Base-by-base conservation (phyloP, 495 filamentous ascomycete species). In the Penicillium desertorum region DNA sequence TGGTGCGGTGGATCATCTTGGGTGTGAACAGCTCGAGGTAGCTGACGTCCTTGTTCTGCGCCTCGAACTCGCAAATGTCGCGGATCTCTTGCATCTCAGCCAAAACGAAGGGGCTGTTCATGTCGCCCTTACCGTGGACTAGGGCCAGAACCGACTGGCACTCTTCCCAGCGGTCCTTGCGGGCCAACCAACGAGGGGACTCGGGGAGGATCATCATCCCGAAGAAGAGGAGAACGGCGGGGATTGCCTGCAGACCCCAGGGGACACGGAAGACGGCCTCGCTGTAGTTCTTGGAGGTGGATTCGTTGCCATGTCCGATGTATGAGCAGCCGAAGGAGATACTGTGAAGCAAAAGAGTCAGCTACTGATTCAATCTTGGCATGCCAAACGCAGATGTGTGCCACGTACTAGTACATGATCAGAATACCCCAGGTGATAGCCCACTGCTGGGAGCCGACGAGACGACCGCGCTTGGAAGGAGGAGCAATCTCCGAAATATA, bases 351-450 rank as follows among this genome's bases (percentile, higher is more conserved):
- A 36, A 36, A n/a, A 39, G 6, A 10, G 30, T 51, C 9, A 36
- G 57, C 46, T 51, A 20, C 25, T 7, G 9, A 16, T 19, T 17
- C 5, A n/a, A 25, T 12, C 29, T n/a, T 29, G 27, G 5, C 23
- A 25, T 27, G 2, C 4, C 12, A 5, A 32, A 25, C 5, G 4
- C 6, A 27, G 12, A 14, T 11, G 8, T 25, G 27, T 5, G 9
- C 0, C 11, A 66, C 63, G 47, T 67, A 74, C 68, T 81, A 79
- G 79, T 86, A 92, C 88, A 92, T 91, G 69, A 91, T 91, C 45
- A 91, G 56, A 56, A 92, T 91, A 66, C 89, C 89, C 86, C 86
- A 90, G 50, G 86, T 90, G 59, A 92, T 90, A 45, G 88, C 84
- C 88, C 88, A 90, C 73, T 91, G 88, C 59, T 91, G 86, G 56